A percentile compares a stretch with the other conserved stretches of the same genome.
Evolutionary conservation across 345 rosid species (phyloP).

Genomic region (Dimocarpus longan): DNA sequence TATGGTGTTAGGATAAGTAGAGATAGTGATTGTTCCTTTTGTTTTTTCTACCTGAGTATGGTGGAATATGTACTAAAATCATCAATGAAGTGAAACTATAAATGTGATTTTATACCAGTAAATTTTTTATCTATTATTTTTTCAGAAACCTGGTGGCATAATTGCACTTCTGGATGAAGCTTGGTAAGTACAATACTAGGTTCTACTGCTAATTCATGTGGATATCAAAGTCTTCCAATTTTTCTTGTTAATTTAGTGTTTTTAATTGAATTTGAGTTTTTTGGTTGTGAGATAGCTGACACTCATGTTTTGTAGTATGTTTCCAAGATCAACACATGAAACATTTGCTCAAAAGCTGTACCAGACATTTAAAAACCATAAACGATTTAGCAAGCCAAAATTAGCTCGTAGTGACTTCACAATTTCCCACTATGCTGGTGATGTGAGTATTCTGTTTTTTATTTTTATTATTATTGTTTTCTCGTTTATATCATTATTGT

Average conservation of each 20-base stretch:
- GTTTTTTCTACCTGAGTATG: neutral
- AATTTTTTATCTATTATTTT: conserved; percentile 17
- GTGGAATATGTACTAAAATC: neutral
- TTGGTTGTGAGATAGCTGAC: conserved; percentile 25
- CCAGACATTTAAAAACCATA: conserved; percentile 91
- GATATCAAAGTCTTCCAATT: conserved; percentile 3
- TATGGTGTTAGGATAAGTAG: neutral
- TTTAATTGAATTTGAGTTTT: conserved; percentile 12
- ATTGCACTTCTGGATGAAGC: conserved; percentile 99
- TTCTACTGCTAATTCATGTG: conserved; percentile 6
- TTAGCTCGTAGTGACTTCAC: conserved; percentile 96
- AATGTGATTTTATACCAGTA: neutral
- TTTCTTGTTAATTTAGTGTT: conserved; percentile 1
- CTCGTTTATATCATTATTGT: conserved; percentile 16
- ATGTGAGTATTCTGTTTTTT: conserved; percentile 53
- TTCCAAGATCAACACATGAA: conserved; percentile 97
- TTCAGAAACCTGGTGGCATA: conserved; percentile 99
- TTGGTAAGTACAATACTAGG: conserved; percentile 60
- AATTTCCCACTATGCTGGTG: conserved; percentile 97
- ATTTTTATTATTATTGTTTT: neutral
- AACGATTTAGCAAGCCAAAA: conserved; percentile 95
- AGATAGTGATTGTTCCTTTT: neutral
- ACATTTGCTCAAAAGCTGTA: conserved; percentile 98
- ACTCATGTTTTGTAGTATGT: conserved; percentile 71
- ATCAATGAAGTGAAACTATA: neutral